phyloP scores from a whole-genome alignment of 345 rosid genomes.

The Isatis tinctoria region DNA sequence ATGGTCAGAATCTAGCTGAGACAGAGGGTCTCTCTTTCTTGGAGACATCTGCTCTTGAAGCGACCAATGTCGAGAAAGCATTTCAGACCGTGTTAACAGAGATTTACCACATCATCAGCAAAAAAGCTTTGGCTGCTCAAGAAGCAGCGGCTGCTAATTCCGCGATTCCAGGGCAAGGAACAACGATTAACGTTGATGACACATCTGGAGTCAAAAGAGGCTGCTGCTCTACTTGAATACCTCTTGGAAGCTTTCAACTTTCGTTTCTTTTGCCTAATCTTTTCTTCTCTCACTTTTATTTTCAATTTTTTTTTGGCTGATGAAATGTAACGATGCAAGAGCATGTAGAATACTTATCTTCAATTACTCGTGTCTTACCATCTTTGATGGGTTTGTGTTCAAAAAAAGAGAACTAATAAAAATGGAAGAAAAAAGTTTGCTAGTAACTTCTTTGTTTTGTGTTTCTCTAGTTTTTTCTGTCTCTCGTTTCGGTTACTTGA shows the following conservation, averaged over 20 bases:
- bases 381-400: constrained; percentile 9
- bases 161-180: constrained; percentile 53
- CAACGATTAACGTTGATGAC: constrained; percentile 56
- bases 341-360: constrained; percentile 28
- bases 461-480: not conserved
- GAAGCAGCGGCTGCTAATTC: constrained; percentile 45
- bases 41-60: constrained; percentile 71
- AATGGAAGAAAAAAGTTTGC: not conserved
- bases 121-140: constrained; percentile 66
- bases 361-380: constrained; percentile 2
- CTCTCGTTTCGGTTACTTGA: not conserved
- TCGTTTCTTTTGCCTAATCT: not conserved
- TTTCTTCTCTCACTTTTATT: not conserved
- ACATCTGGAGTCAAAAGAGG: constrained; percentile 44
- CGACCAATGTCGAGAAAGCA: constrained; percentile 65
- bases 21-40: constrained; percentile 64
- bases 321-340: constrained; percentile 27
- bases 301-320: constrained; percentile 25
- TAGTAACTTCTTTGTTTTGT: not conserved
- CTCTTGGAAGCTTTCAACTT: not conserved
- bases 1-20: constrained; percentile 56
- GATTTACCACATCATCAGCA: constrained; percentile 65
- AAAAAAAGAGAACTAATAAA: not conserved
- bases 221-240: constrained; percentile 51
- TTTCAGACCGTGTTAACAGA: constrained; percentile 58